Evolutionary conservation across 2,329 filamentous ascomycete species (phyloP), one percentile per base, ranked within the genome.

Genomic region (Seiridium cupressi): DNA sequence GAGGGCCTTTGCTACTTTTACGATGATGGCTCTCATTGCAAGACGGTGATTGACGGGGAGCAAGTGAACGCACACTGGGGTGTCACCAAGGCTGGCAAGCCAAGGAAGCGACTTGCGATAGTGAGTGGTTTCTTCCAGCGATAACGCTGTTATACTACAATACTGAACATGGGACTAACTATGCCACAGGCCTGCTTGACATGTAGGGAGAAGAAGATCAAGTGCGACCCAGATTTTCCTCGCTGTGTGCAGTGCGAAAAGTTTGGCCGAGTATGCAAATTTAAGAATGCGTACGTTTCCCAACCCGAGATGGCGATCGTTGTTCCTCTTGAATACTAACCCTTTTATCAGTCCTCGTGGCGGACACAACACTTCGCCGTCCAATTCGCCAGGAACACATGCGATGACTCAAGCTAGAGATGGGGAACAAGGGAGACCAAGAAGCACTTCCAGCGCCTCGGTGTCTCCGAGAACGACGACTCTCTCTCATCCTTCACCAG

Each of bases 151-250:
- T 32, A n/a, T 38, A 26, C 11, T 38, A n/a, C 35, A 18, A 6
- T 54, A 4, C 35, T 49, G 11, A 31, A 10, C 8, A 8, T 8
- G 35, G 26, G 40, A 55, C 53, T 55, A 44, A 55, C 38, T 44
- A 6, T 40, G 51, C 31, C 13, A 42, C 38, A 42, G 55, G 55
- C 71, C 48, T 97, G 93, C 71, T 83, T 96, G 61, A 95, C 92
- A 10, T 97, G 93, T 73, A 86, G 93, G 55, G 93, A 97, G 77
- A 97, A 97, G 86, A 97, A 97, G 81, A 96, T 97, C 78, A 97
- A 96, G 75, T 97, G 93, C 70, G 92, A 97, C 65, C 93, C 93
- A 1, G 92, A 93, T 67, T 89, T 87, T 65, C 91, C 91, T 44
- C 92, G 92, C 66, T 97, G 93, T 68, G 85, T 93, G 58, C 93